Percentiles rank a stretch among this genome's conserved stretches.
phyloP scores from a whole-genome alignment of 202 grass and related monocot species.

The Panicum hallii region DNA sequence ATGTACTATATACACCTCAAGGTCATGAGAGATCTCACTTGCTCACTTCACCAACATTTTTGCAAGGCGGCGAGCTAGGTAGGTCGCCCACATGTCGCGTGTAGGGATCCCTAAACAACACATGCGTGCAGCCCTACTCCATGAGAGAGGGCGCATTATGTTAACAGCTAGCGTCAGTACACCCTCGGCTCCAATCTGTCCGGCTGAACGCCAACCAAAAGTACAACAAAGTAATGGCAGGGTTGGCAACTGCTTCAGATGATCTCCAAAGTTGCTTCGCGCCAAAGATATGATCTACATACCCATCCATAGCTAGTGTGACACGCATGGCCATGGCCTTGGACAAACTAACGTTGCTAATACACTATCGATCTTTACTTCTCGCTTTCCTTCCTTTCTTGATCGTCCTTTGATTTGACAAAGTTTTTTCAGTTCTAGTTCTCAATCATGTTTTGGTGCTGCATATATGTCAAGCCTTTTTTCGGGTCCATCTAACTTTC shows the following conservation, averaged over 20 bases:
- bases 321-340: slow-evolving; percentile 30
- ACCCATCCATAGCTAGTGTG: neutral
- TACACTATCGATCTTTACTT: neutral
- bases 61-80: slow-evolving; percentile 18
- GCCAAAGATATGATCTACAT: slow-evolving; percentile 64
- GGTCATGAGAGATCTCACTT: slow-evolving; percentile 27
- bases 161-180: slow-evolving; percentile 50
- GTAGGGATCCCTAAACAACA: neutral
- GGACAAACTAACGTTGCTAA: neutral
- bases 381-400: neutral
- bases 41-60: slow-evolving; percentile 37
- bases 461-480: slow-evolving; percentile 23
- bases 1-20: neutral
- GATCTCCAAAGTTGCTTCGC: slow-evolving; percentile 49
- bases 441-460: slow-evolving; percentile 23
- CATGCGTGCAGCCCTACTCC: neutral
- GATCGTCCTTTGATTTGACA: neutral
- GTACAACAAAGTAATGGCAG: slow-evolving; percentile 54
- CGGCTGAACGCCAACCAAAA: slow-evolving; percentile 55
- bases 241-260: slow-evolving; percentile 35
- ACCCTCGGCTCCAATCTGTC: slow-evolving; percentile 51
- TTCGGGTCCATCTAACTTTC: slow-evolving; percentile 20
- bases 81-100: slow-evolving; percentile 37
- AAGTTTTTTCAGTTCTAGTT: slow-evolving; percentile 40
- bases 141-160: slow-evolving; percentile 27